A percentile compares a stretch with the other conserved stretches of the same genome.
Evolutionary conservation across 1,139 yeast species (phyloP).

Genomic region (Saccharomycopsis hybrid): DNA sequence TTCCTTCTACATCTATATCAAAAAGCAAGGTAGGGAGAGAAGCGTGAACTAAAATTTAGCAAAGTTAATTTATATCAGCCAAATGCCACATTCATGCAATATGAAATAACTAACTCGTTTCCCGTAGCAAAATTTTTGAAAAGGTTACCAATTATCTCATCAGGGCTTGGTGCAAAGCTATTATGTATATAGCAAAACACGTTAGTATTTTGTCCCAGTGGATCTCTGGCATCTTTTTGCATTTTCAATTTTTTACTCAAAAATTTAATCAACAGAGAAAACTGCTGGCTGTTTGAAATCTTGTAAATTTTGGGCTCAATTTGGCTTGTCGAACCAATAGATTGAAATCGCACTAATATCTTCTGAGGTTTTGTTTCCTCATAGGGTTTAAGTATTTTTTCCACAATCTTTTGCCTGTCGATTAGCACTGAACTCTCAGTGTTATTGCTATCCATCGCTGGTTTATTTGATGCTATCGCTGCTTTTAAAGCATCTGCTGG

Average conservation of each 20-base stretch:
- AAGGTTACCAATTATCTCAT: constrained; percentile 46
- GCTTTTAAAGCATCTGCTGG: not conserved
- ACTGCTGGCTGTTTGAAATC: constrained; percentile 41
- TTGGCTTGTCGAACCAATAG: constrained; percentile 52
- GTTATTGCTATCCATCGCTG: not conserved
- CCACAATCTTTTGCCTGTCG: constrained; percentile 7
- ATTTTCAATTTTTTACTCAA: constrained; percentile 37
- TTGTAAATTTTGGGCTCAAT: constrained; percentile 45
- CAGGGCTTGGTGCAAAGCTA: constrained; percentile 56
- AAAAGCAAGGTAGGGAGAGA: too few species aligned
- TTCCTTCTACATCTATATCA: too few species aligned
- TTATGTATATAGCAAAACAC: constrained; percentile 46
- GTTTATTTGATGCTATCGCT: not conserved
- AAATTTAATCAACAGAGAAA: constrained; percentile 41
- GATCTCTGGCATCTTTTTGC: constrained; percentile 23
- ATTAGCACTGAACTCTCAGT: not conserved
- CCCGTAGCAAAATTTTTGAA: constrained; percentile 39
- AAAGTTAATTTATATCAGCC: constrained; percentile 32
- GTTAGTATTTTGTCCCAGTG: constrained; percentile 3
- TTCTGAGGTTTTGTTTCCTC: constrained; percentile 7
- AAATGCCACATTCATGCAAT: constrained; percentile 53
- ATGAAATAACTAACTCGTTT: constrained; percentile 47
- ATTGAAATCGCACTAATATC: constrained; percentile 36
- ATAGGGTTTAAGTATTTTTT: constrained; percentile 8
- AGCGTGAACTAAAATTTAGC: not conserved